These are phyloP conservation scores for Scutellaria barbata DNA, from an alignment of 257 asterid species.

Conservation along the genomic window DNA sequence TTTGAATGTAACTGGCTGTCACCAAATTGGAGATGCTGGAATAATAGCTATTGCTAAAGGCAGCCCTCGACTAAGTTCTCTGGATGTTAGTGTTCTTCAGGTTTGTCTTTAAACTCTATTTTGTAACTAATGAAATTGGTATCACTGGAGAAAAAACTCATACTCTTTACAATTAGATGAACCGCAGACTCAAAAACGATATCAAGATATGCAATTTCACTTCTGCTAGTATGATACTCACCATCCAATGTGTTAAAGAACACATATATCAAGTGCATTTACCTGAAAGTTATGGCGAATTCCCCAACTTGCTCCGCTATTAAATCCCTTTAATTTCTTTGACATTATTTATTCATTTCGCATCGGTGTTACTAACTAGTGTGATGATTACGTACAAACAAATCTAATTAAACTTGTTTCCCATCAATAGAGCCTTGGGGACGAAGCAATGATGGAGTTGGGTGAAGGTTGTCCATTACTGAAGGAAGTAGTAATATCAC, in stretches of 20 bases:
- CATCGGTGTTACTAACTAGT: too few relatives aligned
- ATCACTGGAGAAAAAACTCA: constrained; percentile 4
- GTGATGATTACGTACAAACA: not conserved
- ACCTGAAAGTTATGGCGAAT: not conserved
- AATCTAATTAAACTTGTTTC: not conserved
- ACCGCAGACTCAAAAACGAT: not conserved
- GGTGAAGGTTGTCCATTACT: constrained; percentile 78
- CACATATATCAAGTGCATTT: not conserved
- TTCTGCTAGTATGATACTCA: not conserved
- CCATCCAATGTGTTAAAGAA: constrained; percentile 8
- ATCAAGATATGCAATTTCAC: not conserved
- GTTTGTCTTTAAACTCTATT: constrained; percentile 42
- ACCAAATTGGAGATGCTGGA: constrained; percentile 84
- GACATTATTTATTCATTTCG: not conserved
- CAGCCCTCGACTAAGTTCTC: constrained; percentile 72
- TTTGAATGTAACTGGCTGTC: constrained; percentile 90
- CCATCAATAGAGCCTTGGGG: constrained; percentile 64
- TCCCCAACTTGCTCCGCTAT: not conserved
- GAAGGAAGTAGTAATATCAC: constrained; percentile 80
- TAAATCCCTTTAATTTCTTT: not conserved
- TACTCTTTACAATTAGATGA: not conserved
- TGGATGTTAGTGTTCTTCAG: constrained; percentile 92
- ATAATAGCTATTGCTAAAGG: constrained; percentile 84
- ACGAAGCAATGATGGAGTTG: constrained; percentile 71
- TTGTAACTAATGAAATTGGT: constrained; percentile 16